Evolutionary conservation across 345 rosid genomes (phyloP), one percentile per base, ranked within the genome.

Genomic region (Geranium rotundifolium): DNA sequence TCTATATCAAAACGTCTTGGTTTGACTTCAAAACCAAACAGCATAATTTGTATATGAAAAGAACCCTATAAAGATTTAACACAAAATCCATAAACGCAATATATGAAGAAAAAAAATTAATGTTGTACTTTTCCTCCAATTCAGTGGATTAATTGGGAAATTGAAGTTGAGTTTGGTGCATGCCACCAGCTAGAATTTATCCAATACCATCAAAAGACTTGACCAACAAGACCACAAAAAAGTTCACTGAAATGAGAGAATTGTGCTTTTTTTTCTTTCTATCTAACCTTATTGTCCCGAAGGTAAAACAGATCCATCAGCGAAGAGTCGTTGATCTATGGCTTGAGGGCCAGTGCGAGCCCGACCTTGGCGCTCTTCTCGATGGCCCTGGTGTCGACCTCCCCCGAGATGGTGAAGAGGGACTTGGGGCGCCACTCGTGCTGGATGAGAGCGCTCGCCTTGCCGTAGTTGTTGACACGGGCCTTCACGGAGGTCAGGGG

Each of bases 301-400:
- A n/a, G 12, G 4, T 10, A 4, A 69, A 61, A 31, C n/a, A 34
- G 31, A 12, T 39, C 46, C 4, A 23, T 57, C 39, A 4, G 41
- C 41, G 4, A 31, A 31, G 7, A 55, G 75, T 66, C 57, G 69
- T 16, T 29, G 19, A 52, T 65, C 74, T 76, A 87, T 18, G 95
- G 93, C 85, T 88, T 90, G 67, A 95, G 84, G 16, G 87, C 96
- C 61, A 95, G 69, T 52, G 99, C 96, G 66, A 90, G 57, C 57
- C 99, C 97, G 29, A 95, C 72, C 81, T 86, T 95, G 14, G 95
- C 95, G 59, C 90, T 86, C 88, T 86, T 95, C 66, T 95, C 99
- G 41, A 95, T 76, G 19, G 96, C 88, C 81, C 75, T 82, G 5
- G 99, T 80, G 76, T 95, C 95, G 12, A 95, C 89, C 71, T 95